Evolutionary conservation across 116 monocot genomes (phyloP), one percentile per base, ranked within the genome.

Genomic region (Zostera marina): DNA sequence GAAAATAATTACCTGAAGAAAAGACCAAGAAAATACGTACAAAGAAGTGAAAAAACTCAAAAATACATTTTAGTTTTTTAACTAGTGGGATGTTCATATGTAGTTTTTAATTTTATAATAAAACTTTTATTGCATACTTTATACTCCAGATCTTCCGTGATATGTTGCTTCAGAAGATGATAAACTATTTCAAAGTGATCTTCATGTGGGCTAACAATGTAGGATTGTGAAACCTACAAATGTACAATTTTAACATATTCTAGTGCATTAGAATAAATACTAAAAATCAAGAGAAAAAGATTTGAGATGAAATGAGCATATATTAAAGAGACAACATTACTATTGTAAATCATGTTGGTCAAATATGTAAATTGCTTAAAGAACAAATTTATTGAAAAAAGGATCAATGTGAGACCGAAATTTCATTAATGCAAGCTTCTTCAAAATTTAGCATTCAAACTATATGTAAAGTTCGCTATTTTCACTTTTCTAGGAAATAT

Each of bases 131-230:
- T 26, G 22, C 10, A n/a, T 59, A 82, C 94, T 89, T 96, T 96
- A 64, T 85, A 96, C 55, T 96, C 89, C 53, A 68, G 23, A 42
- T 75, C 82, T 66, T 74, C 66, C 56, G 52, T 67, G 20, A 80
- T 76, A 71, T 96, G 94, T 67, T 96, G 82, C 63, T 65, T 77
- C 39, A 96, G 63, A 69, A 88, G 69, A 42, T 78, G 79, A 76
- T 85, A 57, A 64, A 85, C 77, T 61, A 96, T 24, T 69, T 85
- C 68, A 76, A 82, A 82, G 71, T 88, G 89, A 51, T 74, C 65
- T 61, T 76, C 82, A 74, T 77, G 94, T 16, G 89, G 89, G 25
- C 73, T 70, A 64, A 85, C 68, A 65, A 88, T 56, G 60, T 63
- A 84, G 9, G 75, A 79, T 63, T 94, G 94, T 62, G 65, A 55